Evolutionary conservation across 495 filamentous ascomycete genomes (phyloP), one percentile per base, ranked within the genome.

Genomic region (Parathielavia appendiculata): DNA sequence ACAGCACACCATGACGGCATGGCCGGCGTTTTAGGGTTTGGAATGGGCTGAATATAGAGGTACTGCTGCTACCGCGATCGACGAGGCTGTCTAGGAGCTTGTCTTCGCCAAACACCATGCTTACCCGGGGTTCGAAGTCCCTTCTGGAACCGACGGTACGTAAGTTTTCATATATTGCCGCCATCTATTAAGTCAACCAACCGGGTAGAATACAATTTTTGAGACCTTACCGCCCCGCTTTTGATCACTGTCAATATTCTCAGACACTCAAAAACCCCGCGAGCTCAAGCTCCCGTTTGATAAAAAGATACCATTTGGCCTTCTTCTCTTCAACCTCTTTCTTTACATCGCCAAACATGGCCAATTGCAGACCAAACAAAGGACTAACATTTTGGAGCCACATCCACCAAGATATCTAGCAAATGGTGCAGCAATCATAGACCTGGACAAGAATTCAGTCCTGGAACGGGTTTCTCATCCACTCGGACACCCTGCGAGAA

Each of bases 11-110:
- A 50, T 50, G 43, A 43, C 45, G 36, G 46, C 49, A 60, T 45
- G 43, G 47, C 53, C 43, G 58, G 54, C 61, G 59, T 57, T 51
- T 46, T 41, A 20, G 48, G 54, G 32, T 54, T 60, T 53, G 49
- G 54, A 35, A 43, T 12, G 17, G 44, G 16, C 10, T 35, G 34
- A 22, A 57, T 49, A 14, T 39, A 41, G 36, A 57, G 54, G 32
- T n/a, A 12, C 22, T 38, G 3, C 3, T 4, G 23, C 17, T 41
- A 34, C 13, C 19, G 23, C 7, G 11, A 7, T 8, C 20, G 12
- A 26, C 19, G 12, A 36, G 4, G 36, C 6, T 48, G 11, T 12
- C n/a, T 44, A 20, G 9, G 11, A 19, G 17, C 17, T 20, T 12
- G 19, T 12, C 19, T 44, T 20, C 19, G 7, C 19, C 17, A 12